Percentiles rank a stretch among this genome's conserved stretches.
phyloP scores from a whole-genome alignment of 306 rosid species.

The Datisca glomerata region DNA sequence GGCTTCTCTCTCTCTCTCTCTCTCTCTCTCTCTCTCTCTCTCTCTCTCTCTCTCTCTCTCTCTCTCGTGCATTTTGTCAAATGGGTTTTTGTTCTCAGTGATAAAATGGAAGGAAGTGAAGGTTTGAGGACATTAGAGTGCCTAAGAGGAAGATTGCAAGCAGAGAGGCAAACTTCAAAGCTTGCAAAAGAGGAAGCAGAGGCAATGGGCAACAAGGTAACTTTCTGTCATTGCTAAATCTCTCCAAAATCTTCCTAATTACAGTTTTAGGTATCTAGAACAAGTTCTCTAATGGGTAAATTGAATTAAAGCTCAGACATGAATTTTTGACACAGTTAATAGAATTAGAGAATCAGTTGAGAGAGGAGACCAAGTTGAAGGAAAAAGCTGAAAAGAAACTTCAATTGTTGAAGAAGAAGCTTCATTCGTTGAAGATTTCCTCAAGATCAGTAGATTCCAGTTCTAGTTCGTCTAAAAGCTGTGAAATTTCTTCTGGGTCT shows the following conservation, averaged over 20 bases:
- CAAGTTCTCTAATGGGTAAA: too few species aligned
- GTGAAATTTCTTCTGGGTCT: slow-evolving; percentile 21
- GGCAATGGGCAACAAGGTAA: slow-evolving; percentile 49
- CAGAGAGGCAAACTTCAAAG: slow-evolving; percentile 85
- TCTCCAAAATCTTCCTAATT: neutral
- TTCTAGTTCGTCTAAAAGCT: slow-evolving; percentile 34
- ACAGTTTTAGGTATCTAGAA: neutral
- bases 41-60: slow-evolving; percentile 2
- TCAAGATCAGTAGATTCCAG: slow-evolving; percentile 23
- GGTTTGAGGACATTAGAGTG: slow-evolving; percentile 53
- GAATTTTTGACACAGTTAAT: slow-evolving; percentile 33
- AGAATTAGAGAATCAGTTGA: slow-evolving; percentile 49
- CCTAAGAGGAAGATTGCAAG: slow-evolving; percentile 79
- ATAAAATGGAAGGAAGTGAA: slow-evolving; percentile 37
- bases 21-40: neutral
- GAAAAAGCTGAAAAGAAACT: slow-evolving; percentile 71
- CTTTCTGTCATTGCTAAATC: neutral
- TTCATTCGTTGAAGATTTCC: slow-evolving; percentile 33
- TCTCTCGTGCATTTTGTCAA: neutral
- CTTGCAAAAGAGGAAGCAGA: slow-evolving; percentile 53
- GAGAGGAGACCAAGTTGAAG: slow-evolving; percentile 51
- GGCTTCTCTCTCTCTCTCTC: slow-evolving; percentile 8
- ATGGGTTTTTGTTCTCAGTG: slow-evolving; percentile 23
- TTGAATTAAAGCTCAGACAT: too few species aligned
- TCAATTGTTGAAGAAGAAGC: slow-evolving; percentile 37